Conservation (phyloP, 1,284 basidiomycete genomes). For the Tylopilus orsonianus region DNA sequence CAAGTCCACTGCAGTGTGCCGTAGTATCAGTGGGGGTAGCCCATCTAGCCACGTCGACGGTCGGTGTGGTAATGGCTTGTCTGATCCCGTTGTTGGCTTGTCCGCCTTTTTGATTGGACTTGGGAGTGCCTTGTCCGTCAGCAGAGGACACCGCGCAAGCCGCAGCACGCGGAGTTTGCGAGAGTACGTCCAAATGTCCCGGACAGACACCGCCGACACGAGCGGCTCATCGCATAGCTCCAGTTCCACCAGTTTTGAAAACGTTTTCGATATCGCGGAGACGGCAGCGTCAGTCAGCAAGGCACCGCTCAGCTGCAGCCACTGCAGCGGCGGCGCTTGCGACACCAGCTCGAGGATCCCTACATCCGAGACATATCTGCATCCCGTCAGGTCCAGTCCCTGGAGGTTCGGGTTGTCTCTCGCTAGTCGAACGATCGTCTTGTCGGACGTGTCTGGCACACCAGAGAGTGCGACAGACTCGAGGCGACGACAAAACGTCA, state of each 20-base stretch:
- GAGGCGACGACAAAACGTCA: slow-evolving; percentile 67
- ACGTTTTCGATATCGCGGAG: slow-evolving; percentile 70
- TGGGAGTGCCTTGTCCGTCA: slow-evolving; percentile 84
- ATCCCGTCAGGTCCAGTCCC: slow-evolving; percentile 78
- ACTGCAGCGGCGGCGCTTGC: slow-evolving; percentile 65
- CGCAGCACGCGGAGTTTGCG: slow-evolving; percentile 76
- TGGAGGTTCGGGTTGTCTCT: slow-evolving; percentile 65
- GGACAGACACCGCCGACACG: slow-evolving; percentile 68
- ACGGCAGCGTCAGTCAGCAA: slow-evolving; percentile 76
- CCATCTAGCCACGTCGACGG: slow-evolving; percentile 58
- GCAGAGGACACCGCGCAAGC: slow-evolving; percentile 65
- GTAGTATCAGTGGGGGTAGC: slow-evolving; percentile 58
- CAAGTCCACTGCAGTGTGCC: slow-evolving; percentile 67
- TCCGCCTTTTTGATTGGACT: slow-evolving; percentile 40
- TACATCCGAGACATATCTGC: slow-evolving; percentile 73
- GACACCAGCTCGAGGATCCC: slow-evolving; percentile 71
- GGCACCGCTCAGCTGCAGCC: slow-evolving; percentile 70
- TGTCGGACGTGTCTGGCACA: slow-evolving; percentile 65
- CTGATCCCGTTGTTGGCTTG: slow-evolving; percentile 21
- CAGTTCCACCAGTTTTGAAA: slow-evolving; percentile 79
- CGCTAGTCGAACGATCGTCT: slow-evolving; percentile 65
- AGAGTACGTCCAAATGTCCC: slow-evolving; percentile 82
- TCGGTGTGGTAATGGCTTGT: slow-evolving; percentile 51
- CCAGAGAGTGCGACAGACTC: slow-evolving; percentile 75
- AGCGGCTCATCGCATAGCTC: slow-evolving; percentile 77